Evolutionary conservation across 176 grass and related monocot species (phyloP).

Genomic region (Musa acuminata): DNA sequence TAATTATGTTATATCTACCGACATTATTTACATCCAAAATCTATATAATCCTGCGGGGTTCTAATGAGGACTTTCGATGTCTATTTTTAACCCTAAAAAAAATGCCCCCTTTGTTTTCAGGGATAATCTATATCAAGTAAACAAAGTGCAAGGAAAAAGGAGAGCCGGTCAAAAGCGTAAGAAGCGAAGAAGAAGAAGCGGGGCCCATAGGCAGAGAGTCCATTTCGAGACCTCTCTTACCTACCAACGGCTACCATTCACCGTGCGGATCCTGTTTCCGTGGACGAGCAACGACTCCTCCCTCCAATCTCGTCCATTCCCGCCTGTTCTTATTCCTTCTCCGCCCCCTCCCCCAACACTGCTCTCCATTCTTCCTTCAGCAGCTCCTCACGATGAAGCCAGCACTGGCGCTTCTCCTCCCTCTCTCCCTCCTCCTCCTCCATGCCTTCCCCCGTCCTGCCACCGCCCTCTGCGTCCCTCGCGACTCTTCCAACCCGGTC

Average conservation of each 20-base stretch:
- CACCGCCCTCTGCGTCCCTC: constrained; percentile 23
- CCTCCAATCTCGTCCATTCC: constrained; percentile 12
- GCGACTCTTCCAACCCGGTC: background rate
- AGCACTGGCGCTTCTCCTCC: background rate
- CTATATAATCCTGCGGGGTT: no score
- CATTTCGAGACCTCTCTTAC: background rate
- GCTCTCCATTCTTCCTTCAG: background rate
- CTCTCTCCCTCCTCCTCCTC: constrained; percentile 5
- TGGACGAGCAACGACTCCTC: background rate
- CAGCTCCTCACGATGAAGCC: constrained; percentile 15
- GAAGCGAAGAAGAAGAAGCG: background rate
- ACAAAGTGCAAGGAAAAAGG: background rate
- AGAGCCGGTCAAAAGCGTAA: background rate
- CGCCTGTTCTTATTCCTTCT: background rate
- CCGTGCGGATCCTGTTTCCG: background rate
- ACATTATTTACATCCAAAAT: no score
- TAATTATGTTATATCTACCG: no score
- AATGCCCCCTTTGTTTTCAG: no score
- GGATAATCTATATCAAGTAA: no score
- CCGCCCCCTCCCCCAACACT: background rate
- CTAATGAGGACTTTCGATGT: no score
- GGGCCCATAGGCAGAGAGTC: background rate
- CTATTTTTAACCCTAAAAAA: no score
- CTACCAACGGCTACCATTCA: background rate
- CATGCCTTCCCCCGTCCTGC: background rate